phyloP scores from a whole-genome alignment of 805 yeast genomes.

The Sugiyamaella americana region DNA sequence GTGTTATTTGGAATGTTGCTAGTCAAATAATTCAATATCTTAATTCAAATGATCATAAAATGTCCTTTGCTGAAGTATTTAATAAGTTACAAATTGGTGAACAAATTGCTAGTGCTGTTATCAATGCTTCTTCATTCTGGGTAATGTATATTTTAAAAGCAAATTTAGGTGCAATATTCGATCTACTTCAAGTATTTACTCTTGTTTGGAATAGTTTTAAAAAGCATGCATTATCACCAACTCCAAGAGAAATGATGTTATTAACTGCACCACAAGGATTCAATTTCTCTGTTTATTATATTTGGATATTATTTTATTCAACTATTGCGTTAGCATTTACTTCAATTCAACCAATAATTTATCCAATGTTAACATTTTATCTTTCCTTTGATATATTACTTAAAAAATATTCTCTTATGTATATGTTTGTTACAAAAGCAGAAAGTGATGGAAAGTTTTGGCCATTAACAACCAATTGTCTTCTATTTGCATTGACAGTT shows the following conservation, averaged over 20 bases:
- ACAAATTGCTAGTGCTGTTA: conserved; percentile 33
- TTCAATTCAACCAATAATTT: conserved; percentile 34
- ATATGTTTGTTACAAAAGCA: conserved; percentile 32
- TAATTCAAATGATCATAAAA: conserved; percentile 9
- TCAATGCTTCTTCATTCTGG: conserved; percentile 37
- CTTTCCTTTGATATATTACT: conserved; percentile 29
- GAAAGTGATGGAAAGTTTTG: conserved; percentile 36
- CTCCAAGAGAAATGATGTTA: conserved; percentile 31
- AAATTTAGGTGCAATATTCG: conserved; percentile 28
- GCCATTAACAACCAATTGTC: conserved; percentile 31
- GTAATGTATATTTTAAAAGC: conserved; percentile 34
- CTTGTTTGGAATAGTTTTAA: conserved; percentile 25
- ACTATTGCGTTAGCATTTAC: conserved; percentile 35
- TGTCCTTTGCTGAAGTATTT: conserved; percentile 26
- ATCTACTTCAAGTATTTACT: conserved; percentile 28
- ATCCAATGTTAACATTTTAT: conserved; percentile 29
- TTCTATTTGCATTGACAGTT: conserved; percentile 30
- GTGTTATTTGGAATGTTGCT: conserved; percentile 34
- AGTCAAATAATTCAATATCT: conserved; percentile 27
- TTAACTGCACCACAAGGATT: conserved; percentile 33
- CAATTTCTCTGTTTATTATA: conserved; percentile 30
- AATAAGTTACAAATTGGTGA: conserved; percentile 26
- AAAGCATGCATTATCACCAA: conserved; percentile 24
- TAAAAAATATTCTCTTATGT: conserved; percentile 32
- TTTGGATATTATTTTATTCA: conserved; percentile 31